Percentiles rank a stretch among this genome's conserved stretches.
phyloP scores from a whole-genome alignment of 495 filamentous ascomycete species.

The Aspergillus diversus region DNA sequence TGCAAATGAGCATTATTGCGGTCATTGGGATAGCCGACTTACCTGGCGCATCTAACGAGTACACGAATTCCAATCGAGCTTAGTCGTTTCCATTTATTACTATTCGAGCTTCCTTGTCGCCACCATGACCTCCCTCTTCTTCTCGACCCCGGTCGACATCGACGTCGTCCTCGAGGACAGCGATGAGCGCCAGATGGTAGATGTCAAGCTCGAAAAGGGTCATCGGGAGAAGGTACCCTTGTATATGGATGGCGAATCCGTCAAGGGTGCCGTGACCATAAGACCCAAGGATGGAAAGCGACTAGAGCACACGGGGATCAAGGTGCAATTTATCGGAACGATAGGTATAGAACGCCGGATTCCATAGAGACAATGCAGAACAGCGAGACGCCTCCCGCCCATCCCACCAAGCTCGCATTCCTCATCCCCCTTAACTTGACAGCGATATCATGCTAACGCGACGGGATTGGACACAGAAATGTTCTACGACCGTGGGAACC shows the following conservation, averaged over 20 bases:
- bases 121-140: constrained; percentile 91
- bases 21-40: constrained; percentile 9
- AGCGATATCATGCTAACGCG: constrained; percentile 6
- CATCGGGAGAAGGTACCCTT: constrained; percentile 93
- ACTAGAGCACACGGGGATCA: constrained; percentile 97
- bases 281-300: constrained; percentile 98
- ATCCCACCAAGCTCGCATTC: not conserved
- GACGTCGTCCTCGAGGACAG: constrained; percentile 95
- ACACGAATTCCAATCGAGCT: constrained; percentile 7
- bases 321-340: constrained; percentile 99
- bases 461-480: constrained; percentile 64
- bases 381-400: too few relatives aligned
- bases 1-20: constrained; percentile 13
- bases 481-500: constrained; percentile 99
- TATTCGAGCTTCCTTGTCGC: constrained; percentile 17
- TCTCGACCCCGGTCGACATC: constrained; percentile 97
- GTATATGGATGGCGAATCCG: constrained; percentile 97
- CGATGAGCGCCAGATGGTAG: constrained; percentile 92
- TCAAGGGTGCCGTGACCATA: constrained; percentile 93
- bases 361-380: not conserved
- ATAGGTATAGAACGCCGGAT: constrained; percentile 66
- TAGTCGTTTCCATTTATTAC: constrained; percentile 7
- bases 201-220: constrained; percentile 98
- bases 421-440: not conserved
- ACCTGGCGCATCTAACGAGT: constrained; percentile 3